Evolutionary conservation across 1,139 yeast genomes (phyloP).

Genomic region (Kazachstania sp.): DNA sequence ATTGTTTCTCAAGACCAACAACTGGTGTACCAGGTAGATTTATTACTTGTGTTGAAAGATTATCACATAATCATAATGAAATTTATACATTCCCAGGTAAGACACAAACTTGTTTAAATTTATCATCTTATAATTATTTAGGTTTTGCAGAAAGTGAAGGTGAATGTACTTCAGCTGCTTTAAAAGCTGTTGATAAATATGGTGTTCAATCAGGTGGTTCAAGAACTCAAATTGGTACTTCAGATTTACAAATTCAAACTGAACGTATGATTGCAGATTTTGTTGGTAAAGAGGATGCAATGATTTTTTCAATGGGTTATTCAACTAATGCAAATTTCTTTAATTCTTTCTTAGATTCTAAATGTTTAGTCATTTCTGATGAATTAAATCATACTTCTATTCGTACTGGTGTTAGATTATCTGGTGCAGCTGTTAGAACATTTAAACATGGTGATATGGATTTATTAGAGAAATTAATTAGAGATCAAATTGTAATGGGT

Average conservation of each 20-base stretch:
- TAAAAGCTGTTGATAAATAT: constrained; percentile 50
- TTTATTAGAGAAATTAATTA: constrained; percentile 64
- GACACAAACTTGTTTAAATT: constrained; percentile 67
- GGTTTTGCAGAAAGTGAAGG: constrained; percentile 98
- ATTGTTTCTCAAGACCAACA: constrained; percentile 91
- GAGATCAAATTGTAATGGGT: constrained; percentile 90
- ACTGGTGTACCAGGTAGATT: constrained; percentile 96
- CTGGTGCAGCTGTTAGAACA: constrained; percentile 90
- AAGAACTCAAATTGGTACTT: constrained; percentile 64
- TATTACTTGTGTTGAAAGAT: constrained; percentile 71
- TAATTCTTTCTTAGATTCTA: constrained; percentile 72
- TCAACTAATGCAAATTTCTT: constrained; percentile 93
- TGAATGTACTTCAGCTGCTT: constrained; percentile 74
- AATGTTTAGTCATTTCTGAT: constrained; percentile 86
- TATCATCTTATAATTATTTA: constrained; percentile 85
- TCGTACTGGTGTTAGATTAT: constrained; percentile 85
- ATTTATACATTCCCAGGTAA: constrained; percentile 64
- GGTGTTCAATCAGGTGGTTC: constrained; percentile 81
- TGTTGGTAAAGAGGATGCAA: constrained; percentile 84
- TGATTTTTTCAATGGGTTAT: constrained; percentile 88
- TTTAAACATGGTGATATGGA: constrained; percentile 89
- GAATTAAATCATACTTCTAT: constrained; percentile 93
- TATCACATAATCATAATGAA: constrained; percentile 50
- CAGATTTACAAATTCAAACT: constrained; percentile 64
- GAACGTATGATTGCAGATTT: constrained; percentile 75